Percentiles rank a stretch among this genome's conserved stretches.
phyloP scores from a whole-genome alignment of 495 filamentous ascomycete species.

The Aspergillus conjunctus region DNA sequence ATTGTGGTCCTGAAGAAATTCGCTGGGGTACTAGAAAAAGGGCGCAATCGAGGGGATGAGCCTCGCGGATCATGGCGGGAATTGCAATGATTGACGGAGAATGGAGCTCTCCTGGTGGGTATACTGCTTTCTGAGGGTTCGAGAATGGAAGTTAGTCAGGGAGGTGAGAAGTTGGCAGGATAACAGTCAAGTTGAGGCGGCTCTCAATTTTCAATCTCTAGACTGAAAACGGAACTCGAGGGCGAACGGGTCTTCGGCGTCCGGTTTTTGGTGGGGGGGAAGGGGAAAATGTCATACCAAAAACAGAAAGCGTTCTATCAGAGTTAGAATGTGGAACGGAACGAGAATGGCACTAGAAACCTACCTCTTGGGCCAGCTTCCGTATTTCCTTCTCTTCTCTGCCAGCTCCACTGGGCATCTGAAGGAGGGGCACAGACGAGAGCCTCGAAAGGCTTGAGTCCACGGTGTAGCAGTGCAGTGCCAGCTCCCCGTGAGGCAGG shows the following conservation, averaged over 20 bases:
- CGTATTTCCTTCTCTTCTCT: constrained; percentile 4
- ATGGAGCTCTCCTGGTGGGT: neutral
- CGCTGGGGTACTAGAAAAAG: constrained; percentile 30
- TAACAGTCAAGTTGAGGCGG: no score
- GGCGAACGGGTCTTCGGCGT: neutral
- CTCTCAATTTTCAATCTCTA: no score
- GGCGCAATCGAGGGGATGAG: constrained; percentile 10
- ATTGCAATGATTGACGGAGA: neutral
- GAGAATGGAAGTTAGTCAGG: no score
- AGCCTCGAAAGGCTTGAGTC: constrained; percentile 9
- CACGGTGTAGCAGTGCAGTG: constrained; percentile 13
- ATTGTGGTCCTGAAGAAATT: constrained; percentile 29
- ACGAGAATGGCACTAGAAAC: constrained; percentile 13
- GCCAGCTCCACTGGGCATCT: neutral
- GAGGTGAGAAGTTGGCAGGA: no score
- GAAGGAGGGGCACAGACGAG: constrained; percentile 3
- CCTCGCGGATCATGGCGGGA: constrained; percentile 14
- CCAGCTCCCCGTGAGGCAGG: constrained; percentile 4
- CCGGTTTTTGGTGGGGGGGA: no score
- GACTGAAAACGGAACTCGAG: neutral
- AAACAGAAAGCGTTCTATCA: constrained; percentile 15
- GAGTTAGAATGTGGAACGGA: constrained; percentile 6
- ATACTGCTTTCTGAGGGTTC: neutral
- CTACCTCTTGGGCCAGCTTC: constrained; percentile 20
- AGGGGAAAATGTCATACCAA: constrained; percentile 1